phyloP scores from a whole-genome alignment of 129 eudicot species.

The Tagetes erecta region DNA sequence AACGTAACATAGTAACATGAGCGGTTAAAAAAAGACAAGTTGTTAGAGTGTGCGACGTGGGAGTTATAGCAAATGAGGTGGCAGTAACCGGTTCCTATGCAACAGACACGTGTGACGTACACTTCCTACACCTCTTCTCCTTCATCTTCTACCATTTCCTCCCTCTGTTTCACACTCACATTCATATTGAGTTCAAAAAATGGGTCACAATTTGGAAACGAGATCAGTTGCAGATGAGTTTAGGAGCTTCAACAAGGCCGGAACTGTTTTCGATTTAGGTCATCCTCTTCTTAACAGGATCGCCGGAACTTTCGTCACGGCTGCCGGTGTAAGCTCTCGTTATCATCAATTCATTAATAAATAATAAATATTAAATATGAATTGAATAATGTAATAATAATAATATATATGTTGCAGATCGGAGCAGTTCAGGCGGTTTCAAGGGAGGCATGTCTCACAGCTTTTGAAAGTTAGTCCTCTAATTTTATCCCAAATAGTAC shows the following conservation, averaged over 20 bases:
- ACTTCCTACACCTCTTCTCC: background rate
- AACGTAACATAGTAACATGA: too few species aligned
- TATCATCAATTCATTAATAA: background rate
- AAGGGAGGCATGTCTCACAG: conserved; percentile 73
- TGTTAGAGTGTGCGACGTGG: background rate
- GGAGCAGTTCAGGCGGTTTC: conserved; percentile 90
- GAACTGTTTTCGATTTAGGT: conserved; percentile 59
- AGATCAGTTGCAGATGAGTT: conserved; percentile 68
- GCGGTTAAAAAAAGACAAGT: background rate
- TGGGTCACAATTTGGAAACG: conserved; percentile 53
- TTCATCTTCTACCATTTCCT: background rate
- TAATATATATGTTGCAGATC: conserved; percentile 43
- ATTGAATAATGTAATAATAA: background rate
- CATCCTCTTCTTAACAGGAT: conserved; percentile 86
- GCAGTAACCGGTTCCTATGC: background rate
- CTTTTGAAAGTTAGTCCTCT: conserved; percentile 53
- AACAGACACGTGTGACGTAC: conserved; percentile 15
- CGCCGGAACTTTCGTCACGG: conserved; percentile 70
- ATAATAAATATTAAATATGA: background rate
- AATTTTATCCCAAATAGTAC: background rate
- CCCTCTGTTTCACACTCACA: background rate
- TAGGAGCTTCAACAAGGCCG: conserved; percentile 45
- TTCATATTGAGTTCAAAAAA: conserved; percentile 11
- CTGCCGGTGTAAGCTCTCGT: conserved; percentile 63
- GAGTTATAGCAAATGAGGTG: background rate